phyloP scores from a whole-genome alignment of 148 eudicot genomes.

The Camellia sinensis region DNA sequence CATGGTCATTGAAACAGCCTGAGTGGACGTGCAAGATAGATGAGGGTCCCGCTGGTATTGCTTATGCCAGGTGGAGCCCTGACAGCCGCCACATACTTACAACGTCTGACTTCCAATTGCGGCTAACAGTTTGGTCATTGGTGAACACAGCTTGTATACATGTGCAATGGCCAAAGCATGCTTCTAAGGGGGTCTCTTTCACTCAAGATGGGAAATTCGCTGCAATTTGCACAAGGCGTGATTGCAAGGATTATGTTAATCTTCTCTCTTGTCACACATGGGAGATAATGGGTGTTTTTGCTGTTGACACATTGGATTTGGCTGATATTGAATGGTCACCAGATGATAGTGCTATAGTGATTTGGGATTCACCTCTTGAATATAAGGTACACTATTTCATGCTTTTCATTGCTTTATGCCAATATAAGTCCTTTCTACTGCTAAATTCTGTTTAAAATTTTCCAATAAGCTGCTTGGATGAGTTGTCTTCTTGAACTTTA shows the following conservation, averaged over 20 bases:
- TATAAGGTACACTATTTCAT: slow-evolving; percentile 60
- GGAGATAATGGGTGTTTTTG: slow-evolving; percentile 90
- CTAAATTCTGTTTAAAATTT: not conserved
- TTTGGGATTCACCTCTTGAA: slow-evolving; percentile 98
- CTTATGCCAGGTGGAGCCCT: slow-evolving; percentile 99
- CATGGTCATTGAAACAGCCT: slow-evolving; percentile 93
- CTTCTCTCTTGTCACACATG: slow-evolving; percentile 82
- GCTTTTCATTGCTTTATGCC: not conserved
- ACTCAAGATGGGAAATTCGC: slow-evolving; percentile 92
- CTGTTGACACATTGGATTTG: slow-evolving; percentile 90
- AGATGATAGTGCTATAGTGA: slow-evolving; percentile 91
- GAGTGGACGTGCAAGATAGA: slow-evolving; percentile 99
- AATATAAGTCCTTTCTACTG: not conserved
- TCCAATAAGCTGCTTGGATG: not conserved
- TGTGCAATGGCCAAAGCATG: slow-evolving; percentile 86
- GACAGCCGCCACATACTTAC: slow-evolving; percentile 99
- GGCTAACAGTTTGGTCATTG: slow-evolving; percentile 93
- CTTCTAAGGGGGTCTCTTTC: slow-evolving; percentile 86
- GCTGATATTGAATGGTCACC: slow-evolving; percentile 96
- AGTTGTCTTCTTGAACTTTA: not conserved
- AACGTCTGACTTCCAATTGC: slow-evolving; percentile 85
- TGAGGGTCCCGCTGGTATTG: slow-evolving; percentile 95
- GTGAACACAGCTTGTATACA: slow-evolving; percentile 94
- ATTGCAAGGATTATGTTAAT: slow-evolving; percentile 88
- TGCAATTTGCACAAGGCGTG: slow-evolving; percentile 95